A percentile compares a stretch with the other conserved stretches of the same genome.
phyloP scores from a whole-genome alignment of 345 rosid species.

The Melastoma malabathricum region DNA sequence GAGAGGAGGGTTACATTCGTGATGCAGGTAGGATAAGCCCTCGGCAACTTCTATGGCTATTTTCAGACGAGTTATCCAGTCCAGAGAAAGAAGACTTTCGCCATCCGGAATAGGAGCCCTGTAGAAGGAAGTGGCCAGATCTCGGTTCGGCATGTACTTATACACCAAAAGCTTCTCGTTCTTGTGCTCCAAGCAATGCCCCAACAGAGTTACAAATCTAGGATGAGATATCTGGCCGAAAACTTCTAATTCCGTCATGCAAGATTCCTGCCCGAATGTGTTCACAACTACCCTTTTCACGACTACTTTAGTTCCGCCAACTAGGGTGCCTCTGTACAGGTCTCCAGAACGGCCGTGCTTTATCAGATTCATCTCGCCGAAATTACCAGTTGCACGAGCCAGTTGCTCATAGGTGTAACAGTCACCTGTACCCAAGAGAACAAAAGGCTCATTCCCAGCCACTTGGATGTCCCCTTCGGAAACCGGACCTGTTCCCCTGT shows the following conservation, averaged over 20 bases:
- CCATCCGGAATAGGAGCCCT: slow-evolving; percentile 40
- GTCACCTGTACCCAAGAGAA: slow-evolving; percentile 38
- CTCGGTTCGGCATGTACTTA: slow-evolving; percentile 68
- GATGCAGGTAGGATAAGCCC: slow-evolving; percentile 72
- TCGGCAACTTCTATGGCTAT: slow-evolving; percentile 86
- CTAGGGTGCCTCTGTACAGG: slow-evolving; percentile 51
- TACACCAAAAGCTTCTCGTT: slow-evolving; percentile 68
- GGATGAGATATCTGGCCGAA: slow-evolving; percentile 54
- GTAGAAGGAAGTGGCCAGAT: slow-evolving; percentile 61
- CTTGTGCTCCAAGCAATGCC: slow-evolving; percentile 64
- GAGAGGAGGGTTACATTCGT: slow-evolving; percentile 76
- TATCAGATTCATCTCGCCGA: slow-evolving; percentile 46
- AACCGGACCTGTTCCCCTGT: slow-evolving; percentile 47
- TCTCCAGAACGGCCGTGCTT: slow-evolving; percentile 88
- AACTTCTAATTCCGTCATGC: slow-evolving; percentile 47
- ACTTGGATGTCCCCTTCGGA: slow-evolving; percentile 36
- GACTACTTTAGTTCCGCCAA: slow-evolving; percentile 39
- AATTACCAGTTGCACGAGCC: slow-evolving; percentile 44
- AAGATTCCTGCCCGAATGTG: slow-evolving; percentile 37
- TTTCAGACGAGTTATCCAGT: slow-evolving; percentile 92
- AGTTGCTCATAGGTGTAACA: slow-evolving; percentile 55
- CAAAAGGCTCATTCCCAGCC: slow-evolving; percentile 25
- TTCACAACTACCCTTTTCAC: slow-evolving; percentile 52
- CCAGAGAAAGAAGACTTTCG: slow-evolving; percentile 51
- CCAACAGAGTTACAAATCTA: slow-evolving; percentile 70